Percentiles rank a stretch among this genome's conserved stretches.
Evolutionary conservation across 2,329 filamentous ascomycete species (phyloP).

Genomic region (Fusarium tanahbumbuense): DNA sequence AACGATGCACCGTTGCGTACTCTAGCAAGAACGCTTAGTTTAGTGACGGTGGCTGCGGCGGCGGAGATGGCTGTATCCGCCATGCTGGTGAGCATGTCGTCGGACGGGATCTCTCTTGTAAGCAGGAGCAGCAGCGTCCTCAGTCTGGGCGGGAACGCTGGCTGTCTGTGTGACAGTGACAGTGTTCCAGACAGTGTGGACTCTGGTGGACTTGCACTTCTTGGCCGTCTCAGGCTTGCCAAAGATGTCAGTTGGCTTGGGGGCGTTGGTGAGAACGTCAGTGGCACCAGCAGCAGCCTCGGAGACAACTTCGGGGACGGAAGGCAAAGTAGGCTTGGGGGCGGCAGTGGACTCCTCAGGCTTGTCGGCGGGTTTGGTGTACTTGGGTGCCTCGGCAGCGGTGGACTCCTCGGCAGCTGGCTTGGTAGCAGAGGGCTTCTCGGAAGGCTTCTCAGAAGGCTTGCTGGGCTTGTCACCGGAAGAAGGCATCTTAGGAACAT

Average conservation of each 20-base stretch:
- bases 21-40: slow-evolving; percentile 1
- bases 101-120: slow-evolving; percentile 46
- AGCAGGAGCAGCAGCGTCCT: slow-evolving; percentile 14
- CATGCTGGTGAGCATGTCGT: slow-evolving; percentile 55
- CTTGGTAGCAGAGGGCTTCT: slow-evolving; percentile 19
- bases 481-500: slow-evolving; percentile 11
- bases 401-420: slow-evolving; percentile 26
- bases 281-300: slow-evolving; percentile 32
- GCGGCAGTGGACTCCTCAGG: slow-evolving; percentile 13
- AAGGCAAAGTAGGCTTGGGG: slow-evolving; percentile 20
- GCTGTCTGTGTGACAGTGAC: slow-evolving; percentile 56
- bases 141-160: slow-evolving; percentile 34
- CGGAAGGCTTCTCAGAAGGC: slow-evolving; percentile 9
- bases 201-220: slow-evolving; percentile 45
- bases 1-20: slow-evolving; percentile 19
- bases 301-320: slow-evolving; percentile 30
- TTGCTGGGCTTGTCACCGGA: slow-evolving; percentile 24
- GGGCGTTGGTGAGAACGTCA: slow-evolving; percentile 13
- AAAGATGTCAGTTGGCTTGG: slow-evolving; percentile 33
- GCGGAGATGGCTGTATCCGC: slow-evolving; percentile 33
- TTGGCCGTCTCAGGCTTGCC: slow-evolving; percentile 37
- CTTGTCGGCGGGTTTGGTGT: slow-evolving; percentile 21
- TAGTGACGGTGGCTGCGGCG: slow-evolving; percentile 49
- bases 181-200: slow-evolving; percentile 58
- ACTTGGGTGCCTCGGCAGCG: slow-evolving; percentile 11